These are phyloP conservation scores for Cyanophora paradoxa DNA, from an alignment of 78 protist species.

Conservation along the genomic window DNA sequence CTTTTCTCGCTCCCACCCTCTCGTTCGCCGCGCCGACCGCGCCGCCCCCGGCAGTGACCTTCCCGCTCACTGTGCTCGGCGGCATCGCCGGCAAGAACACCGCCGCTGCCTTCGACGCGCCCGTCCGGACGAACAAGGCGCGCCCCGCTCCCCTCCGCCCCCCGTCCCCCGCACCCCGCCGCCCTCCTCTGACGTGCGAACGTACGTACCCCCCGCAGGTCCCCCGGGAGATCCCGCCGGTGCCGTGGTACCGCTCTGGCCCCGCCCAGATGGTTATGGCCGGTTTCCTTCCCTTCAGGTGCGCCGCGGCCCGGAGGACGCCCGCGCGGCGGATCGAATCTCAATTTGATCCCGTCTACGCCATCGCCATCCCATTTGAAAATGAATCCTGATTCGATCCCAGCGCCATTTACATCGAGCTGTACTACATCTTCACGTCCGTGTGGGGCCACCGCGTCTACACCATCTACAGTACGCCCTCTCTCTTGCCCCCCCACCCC, in stretches of 20 bases:
- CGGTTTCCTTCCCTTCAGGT: conserved; percentile 85
- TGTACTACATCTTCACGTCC: conserved; percentile 78
- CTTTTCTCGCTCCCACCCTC: too few species aligned
- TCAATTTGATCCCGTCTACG: too few species aligned
- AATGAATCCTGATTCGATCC: too few species aligned
- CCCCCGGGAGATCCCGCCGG: conserved; percentile 84
- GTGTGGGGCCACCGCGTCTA: conserved; percentile 86
- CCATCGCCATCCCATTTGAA: too few species aligned
- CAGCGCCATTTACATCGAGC: conserved; percentile 88
- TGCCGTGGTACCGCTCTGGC: conserved; percentile 69
- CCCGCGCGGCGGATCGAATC: too few species aligned
- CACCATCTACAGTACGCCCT: conserved; percentile 52
- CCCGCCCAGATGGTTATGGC: conserved; percentile 73
- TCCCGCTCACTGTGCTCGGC: conserved; percentile 82
- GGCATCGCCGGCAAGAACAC: conserved; percentile 74
- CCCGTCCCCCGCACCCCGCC: too few species aligned
- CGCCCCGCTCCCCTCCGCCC: too few species aligned
- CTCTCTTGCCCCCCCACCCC: neutral
- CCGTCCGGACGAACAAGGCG: conserved; percentile 72
- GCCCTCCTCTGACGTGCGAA: too few species aligned
- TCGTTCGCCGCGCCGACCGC: too few species aligned
- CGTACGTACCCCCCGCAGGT: too few species aligned
- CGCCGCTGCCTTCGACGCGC: conserved; percentile 64
- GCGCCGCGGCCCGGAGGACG: too few species aligned
- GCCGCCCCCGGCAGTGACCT: too few species aligned